Conservation (phyloP, 2,329 filamentous ascomycete genomes). For the Diplocarpon rosae region DNA sequence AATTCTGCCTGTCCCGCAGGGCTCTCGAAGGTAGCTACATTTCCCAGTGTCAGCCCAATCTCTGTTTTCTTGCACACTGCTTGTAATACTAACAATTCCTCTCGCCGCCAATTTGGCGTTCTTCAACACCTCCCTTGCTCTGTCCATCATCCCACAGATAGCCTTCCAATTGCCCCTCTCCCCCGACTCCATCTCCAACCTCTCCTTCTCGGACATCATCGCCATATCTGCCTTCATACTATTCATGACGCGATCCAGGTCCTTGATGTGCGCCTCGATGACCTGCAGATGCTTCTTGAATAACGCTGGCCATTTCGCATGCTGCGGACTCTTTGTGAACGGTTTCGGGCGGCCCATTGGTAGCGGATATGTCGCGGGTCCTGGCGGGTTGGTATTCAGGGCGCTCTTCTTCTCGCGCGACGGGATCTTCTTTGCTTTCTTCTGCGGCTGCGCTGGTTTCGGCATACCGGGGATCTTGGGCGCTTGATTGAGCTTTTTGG, state of each 20-base stretch:
- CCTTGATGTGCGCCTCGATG: constrained; percentile 19
- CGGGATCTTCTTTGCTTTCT: constrained; percentile 8
- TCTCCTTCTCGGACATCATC: constrained; percentile 15
- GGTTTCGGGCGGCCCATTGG: constrained; percentile 9
- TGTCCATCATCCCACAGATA: constrained; percentile 20
- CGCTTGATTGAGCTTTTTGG: constrained; percentile 3
- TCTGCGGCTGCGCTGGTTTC: constrained; percentile 5
- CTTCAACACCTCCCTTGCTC: constrained; percentile 13
- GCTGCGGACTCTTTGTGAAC: constrained; percentile 19
- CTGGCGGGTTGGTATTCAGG: neutral
- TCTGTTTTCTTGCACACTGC: neutral
- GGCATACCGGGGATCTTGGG: constrained; percentile 4
- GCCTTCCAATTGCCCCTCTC: constrained; percentile 20
- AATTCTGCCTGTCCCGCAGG: constrained; percentile 16
- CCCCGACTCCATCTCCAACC: constrained; percentile 16
- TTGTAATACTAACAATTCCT: constrained; percentile 16
- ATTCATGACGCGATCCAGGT: constrained; percentile 16
- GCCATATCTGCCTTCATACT: constrained; percentile 13
- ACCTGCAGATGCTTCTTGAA: constrained; percentile 22
- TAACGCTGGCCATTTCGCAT: constrained; percentile 28
- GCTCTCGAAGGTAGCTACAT: constrained; percentile 11
- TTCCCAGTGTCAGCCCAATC: neutral
- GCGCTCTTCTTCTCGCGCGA: constrained; percentile 2
- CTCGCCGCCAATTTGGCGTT: constrained; percentile 12
- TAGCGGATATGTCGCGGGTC: neutral